Base-by-base conservation (phyloP, 495 filamentous ascomycete genomes). In the Penicillium lividum region DNA sequence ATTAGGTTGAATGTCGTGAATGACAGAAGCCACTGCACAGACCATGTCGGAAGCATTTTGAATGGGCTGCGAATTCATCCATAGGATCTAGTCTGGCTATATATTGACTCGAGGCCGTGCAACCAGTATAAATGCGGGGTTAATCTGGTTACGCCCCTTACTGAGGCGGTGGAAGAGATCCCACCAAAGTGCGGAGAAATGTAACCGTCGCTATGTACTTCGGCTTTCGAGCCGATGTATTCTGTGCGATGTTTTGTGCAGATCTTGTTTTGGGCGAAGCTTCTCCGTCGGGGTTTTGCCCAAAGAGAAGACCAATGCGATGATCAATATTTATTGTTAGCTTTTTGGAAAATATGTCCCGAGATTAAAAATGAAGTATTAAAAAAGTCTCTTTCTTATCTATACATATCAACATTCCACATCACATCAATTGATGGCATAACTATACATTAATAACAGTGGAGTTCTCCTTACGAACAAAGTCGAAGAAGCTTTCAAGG, bases 401-500 rank as follows among this genome's bases (percentile, higher is more conserved):
- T 22, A 22, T 22, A 22, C 22, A 22, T 40, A 40, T 33, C 28
- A 11, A 50, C 6, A 22, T 52, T 22, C n/a, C 18, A 34, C 31
- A 22, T 36, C 2, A 34, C 18, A n/a, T 22, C 22, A 22, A 22
- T 22, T 36, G 31, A 11, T n/a, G 5, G 13, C 31, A 33, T 34
- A 22, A 22, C 15, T 38, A 67, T 11, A 63, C 56, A 10, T 28
- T 49, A n/a, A 68, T 61, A 2, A 55, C 55, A 13, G 63, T 66
- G 25, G 51, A 45, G 34, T 66, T 66, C 45, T 68, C 62, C 45
- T 63, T 55, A 7, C 36, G 59, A 30, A 60, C 57, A 28, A 68
- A 68, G 2, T 65, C 55, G 31, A 68, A 56, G 53, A 68, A 68
- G 7, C 46, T 49, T 18, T 63, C 40, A 11, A 68, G 52, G 25